Base-by-base conservation (phyloP, 768 basidiomycete genomes). In the Crassisporium funariophilum region DNA sequence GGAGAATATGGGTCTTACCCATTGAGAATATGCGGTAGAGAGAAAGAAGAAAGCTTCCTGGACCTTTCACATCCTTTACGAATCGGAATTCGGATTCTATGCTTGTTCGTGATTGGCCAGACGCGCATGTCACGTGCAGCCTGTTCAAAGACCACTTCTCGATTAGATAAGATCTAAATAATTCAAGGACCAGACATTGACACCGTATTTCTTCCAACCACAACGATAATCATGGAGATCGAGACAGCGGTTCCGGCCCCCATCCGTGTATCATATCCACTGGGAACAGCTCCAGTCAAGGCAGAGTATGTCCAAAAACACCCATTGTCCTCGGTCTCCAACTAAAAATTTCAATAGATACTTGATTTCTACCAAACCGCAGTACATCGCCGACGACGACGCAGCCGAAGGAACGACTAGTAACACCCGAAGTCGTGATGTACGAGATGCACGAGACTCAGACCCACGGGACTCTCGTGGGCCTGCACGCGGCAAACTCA, bases 391-490 rank as follows among this genome's bases (percentile, higher is more conserved):
- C 7, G 69, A 73, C 50, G 75, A 75, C 50, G 75, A 75, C 45
- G 69, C 78, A 12, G 86, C 86, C 1, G 88, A 89, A 54, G 85
- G 81, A 17, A 67, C 70, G 11, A 78, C 75, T 1, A 72, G 69
- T 57, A 66, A 59, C 45, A 58, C 42, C 50, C 65, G 58, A 50
- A 9, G 62, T 55, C 12, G 51, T 49, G 53, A 52, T 11, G 33
- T 45, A 12, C 46, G 57, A 5, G 64, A 64, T 29, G 13, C 49
- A 6, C 40, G 59, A 4, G 48, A 47, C 51, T 53, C 8, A 55
- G 51, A 37, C 24, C 44, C 39, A 12, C 40, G 46, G 16, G 62
- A 67, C 29, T 61, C 65, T 16, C n/a, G 47, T 6, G 41, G 41
- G 20, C 27, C 31, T 5, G 38, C 35, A 51, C 61, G 25, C 59